phyloP scores from a whole-genome alignment of 2,329 filamentous ascomycete genomes.

The Endothia cerciana region DNA sequence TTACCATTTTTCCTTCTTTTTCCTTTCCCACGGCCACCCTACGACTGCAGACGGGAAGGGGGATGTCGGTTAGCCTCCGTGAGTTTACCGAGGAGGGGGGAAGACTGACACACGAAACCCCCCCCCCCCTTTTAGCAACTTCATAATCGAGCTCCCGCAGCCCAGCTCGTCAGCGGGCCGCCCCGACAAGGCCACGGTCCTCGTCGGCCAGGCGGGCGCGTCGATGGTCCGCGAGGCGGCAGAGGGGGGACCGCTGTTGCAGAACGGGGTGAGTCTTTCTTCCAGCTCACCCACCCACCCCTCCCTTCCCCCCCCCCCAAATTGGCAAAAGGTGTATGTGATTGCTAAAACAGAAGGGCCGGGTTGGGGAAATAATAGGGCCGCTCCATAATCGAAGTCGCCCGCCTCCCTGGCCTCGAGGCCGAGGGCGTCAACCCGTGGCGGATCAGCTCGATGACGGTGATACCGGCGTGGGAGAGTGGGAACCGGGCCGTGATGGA shows the following conservation, averaged over 20 bases:
- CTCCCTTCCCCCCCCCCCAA: no score
- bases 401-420: conserved; percentile 35
- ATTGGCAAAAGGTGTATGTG: not conserved
- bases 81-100: not conserved
- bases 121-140: no score
- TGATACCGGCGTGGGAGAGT: conserved; percentile 34
- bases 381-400: conserved; percentile 35
- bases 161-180: conserved; percentile 26
- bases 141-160: conserved; percentile 35
- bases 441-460: conserved; percentile 36
- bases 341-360: not conserved
- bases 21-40: no score
- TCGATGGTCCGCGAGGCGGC: conserved; percentile 33
- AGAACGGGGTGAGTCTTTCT: conserved; percentile 36
- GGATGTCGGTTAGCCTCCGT: no score
- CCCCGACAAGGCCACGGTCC: conserved; percentile 33
- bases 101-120: not conserved
- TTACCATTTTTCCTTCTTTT: no score
- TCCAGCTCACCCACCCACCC: not conserved
- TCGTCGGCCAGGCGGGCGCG: conserved; percentile 31
- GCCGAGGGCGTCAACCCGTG: conserved; percentile 37
- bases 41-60: no score
- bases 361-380: conserved; percentile 31
- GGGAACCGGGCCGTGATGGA: conserved; percentile 32
- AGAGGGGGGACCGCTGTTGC: conserved; percentile 33